Evolutionary conservation across 2,329 filamentous ascomycete species (phyloP), one percentile per base, ranked within the genome.

Genomic region (Cladorrhinum sp.): DNA sequence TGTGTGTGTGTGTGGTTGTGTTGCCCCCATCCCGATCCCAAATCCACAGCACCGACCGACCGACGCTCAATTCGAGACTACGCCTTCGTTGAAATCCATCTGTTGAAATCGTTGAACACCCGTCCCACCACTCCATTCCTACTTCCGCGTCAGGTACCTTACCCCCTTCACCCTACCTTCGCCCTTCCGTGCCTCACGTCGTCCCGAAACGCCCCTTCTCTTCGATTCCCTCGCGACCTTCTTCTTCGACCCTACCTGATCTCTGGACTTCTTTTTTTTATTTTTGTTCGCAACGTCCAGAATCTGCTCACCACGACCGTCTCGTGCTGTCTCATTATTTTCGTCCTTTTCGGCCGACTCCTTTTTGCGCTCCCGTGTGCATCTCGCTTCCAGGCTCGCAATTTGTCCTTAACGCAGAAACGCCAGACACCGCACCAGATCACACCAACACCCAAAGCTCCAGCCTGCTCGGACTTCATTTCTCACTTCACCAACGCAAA

Each of bases 121-220:
- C 24, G 7, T 27, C 41, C 48, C 48, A 57, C 25, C 25, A 18
- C 48, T 55, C 56, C 57, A 49, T 57, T 56, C 60, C 59, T 52
- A 61, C 49, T 48, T 27, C n/a, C 20, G 45, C 50, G 22, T 51
- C 45, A 55, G 24, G 22, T 55, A 52, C 56, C 50, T 52, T 29
- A 57, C 59, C 59, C 51, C 36, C 38, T 24, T 50, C 41, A 48
- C 50, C 25, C 36, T 22, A 36, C 32, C 49, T 58, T 62, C 57
- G 50, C 61, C 57, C 52, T 63, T 63, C 59, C 53, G 59, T 59
- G 60, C 57, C 55, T 58, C 52, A 53, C 58, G 61, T 63, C 57
- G 32, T 60, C 58, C 57, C 48, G 55, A 60, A 58, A 62, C 61
- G 60, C 60, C 60, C 55, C 53, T 71, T 71, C 64, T 68, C 61